Evolutionary conservation across 768 basidiomycete genomes (phyloP).

Genomic region (Hypholoma sublateritium): DNA sequence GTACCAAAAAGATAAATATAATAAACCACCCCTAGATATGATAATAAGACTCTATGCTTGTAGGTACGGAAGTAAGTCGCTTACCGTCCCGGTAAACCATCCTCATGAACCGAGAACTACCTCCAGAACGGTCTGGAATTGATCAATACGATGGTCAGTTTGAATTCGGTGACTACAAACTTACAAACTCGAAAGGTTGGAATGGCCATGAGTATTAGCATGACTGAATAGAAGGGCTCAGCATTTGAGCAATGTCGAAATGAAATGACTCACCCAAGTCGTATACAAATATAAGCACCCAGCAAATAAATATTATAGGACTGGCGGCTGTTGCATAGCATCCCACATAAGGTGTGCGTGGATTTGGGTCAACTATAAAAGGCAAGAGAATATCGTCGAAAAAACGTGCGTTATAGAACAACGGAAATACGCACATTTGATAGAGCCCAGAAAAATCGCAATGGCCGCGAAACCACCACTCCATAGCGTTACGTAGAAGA

Average conservation of each 20-base stretch:
- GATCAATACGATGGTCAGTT: background rate
- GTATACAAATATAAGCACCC: slow-evolving; percentile 15
- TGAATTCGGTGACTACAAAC: background rate
- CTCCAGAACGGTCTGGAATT: slow-evolving; percentile 5
- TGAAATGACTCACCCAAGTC: slow-evolving; percentile 10
- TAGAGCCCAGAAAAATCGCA: slow-evolving; percentile 9
- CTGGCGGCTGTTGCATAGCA: slow-evolving; percentile 17
- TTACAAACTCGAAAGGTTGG: slow-evolving; percentile 16
- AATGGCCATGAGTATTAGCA: slow-evolving; percentile 16
- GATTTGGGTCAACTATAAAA: slow-evolving; percentile 16
- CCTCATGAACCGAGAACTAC: slow-evolving; percentile 13
- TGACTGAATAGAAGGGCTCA: slow-evolving; percentile 7
- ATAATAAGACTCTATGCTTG: background rate
- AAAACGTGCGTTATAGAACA: background rate
- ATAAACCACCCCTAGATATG: slow-evolving; percentile 16
- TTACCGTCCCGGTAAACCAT: slow-evolving; percentile 17
- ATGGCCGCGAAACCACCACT: slow-evolving; percentile 7
- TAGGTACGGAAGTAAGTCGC: background rate
- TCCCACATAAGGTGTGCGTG: slow-evolving; percentile 14
- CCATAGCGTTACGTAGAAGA: slow-evolving; percentile 15
- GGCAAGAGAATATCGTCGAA: background rate
- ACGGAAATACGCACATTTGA: slow-evolving; percentile 13
- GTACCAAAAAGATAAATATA: slow-evolving; percentile 22
- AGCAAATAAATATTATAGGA: slow-evolving; percentile 19
- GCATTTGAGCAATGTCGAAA: background rate